Evolutionary conservation across 768 basidiomycete species (phyloP).

Genomic region (Boletus rubroflammeus): DNA sequence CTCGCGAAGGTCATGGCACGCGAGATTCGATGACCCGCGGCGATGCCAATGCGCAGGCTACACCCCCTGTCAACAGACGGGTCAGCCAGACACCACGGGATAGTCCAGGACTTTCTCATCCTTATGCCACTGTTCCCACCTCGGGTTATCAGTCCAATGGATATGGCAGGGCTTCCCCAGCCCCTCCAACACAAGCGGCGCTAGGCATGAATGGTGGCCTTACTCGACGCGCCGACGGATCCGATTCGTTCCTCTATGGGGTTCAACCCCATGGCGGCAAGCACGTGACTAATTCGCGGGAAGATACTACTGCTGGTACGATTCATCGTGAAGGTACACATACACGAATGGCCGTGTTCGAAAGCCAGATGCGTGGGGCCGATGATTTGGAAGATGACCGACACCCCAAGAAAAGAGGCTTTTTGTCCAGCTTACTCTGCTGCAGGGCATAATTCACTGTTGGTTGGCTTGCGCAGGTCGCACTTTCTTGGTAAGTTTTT

Average conservation of each 20-base stretch:
- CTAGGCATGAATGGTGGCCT: conserved; percentile 37
- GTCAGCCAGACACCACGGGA: conserved; percentile 62
- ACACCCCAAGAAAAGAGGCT: conserved; percentile 56
- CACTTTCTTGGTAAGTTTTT: conserved; percentile 25
- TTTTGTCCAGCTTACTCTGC: conserved; percentile 64
- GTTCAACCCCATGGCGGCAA: conserved; percentile 46
- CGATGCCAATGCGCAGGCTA: conserved; percentile 57
- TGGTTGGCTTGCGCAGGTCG: conserved; percentile 29
- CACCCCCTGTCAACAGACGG: conserved; percentile 64
- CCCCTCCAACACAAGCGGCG: conserved; percentile 34
- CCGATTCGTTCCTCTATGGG: conserved; percentile 69
- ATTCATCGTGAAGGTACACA: conserved; percentile 33
- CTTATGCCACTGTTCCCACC: conserved; percentile 66
- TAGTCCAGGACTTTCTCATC: conserved; percentile 52
- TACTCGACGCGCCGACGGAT: conserved; percentile 48
- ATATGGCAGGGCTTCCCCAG: conserved; percentile 59
- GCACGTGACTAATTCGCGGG: conserved; percentile 48
- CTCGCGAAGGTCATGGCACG: conserved; percentile 43
- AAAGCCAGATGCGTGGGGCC: conserved; percentile 58
- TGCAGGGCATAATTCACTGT: conserved; percentile 51
- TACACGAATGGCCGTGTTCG: conserved; percentile 61
- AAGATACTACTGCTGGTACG: conserved; percentile 47
- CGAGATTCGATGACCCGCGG: conserved; percentile 47
- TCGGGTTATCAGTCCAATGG: conserved; percentile 50
- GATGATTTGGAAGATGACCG: conserved; percentile 65